Conservation (phyloP, 2,329 filamentous ascomycete species). For the Arthrobotrys sinensis region DNA sequence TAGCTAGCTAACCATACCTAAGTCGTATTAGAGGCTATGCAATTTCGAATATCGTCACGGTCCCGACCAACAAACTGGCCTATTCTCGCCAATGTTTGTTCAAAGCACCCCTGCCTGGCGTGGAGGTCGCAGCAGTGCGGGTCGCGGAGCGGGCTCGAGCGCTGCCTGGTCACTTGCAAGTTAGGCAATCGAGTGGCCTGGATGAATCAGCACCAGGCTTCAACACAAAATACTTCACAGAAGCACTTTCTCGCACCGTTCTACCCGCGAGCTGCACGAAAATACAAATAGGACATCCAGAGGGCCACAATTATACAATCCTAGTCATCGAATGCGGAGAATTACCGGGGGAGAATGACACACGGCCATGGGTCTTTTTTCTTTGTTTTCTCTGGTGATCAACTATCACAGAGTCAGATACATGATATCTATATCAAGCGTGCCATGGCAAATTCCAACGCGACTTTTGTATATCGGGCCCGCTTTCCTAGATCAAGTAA, state of each 20-base stretch:
- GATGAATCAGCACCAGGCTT: constrained; percentile 43
- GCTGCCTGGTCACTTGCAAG: constrained; percentile 30
- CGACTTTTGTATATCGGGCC: constrained; percentile 56
- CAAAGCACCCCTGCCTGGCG: constrained; percentile 31
- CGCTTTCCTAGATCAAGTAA: constrained; percentile 56
- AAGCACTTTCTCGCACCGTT: neutral
- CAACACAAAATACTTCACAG: constrained; percentile 56
- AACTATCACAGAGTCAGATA: constrained; percentile 27
- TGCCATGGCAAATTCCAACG: constrained; percentile 22
- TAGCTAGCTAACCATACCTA: neutral
- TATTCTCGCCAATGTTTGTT: constrained; percentile 15
- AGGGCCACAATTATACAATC: neutral
- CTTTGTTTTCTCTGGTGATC: constrained; percentile 15
- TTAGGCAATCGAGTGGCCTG: constrained; percentile 40
- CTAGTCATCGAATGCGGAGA: neutral
- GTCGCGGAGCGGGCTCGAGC: constrained; percentile 29
- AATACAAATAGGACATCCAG: constrained; percentile 47
- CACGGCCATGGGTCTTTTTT: constrained; percentile 6
- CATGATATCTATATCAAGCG: constrained; percentile 19
- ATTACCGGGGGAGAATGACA: constrained; percentile 4
- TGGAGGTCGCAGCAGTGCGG: constrained; percentile 34
- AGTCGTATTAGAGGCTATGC: constrained; percentile 23
- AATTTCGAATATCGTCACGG: constrained; percentile 17
- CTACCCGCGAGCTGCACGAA: constrained; percentile 20
- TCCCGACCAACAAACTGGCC: constrained; percentile 6